Evolutionary conservation across 352 stramenopile species (phyloP).

Genomic region (Globisporangium polare): DNA sequence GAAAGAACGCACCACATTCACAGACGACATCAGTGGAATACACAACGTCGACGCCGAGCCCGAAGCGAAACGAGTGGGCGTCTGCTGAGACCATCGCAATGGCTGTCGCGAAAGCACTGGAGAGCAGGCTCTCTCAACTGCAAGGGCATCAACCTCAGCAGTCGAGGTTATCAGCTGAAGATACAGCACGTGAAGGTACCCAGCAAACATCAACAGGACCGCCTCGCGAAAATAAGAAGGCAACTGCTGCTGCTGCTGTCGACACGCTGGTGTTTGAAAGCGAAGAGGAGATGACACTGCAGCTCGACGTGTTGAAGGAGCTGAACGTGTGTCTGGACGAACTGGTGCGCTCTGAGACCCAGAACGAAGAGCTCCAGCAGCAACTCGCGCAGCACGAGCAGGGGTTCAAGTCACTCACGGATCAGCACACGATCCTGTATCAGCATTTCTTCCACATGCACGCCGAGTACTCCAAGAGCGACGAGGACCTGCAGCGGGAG

Average conservation of each 20-base stretch:
- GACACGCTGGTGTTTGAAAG: slow-evolving; percentile 45
- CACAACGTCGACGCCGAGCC: neutral
- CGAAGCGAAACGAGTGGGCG: slow-evolving; percentile 5
- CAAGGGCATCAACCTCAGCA: slow-evolving; percentile 4
- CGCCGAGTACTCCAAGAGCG: slow-evolving; percentile 33
- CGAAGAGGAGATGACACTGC: slow-evolving; percentile 49
- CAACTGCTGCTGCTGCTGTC: neutral
- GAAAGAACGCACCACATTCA: neutral
- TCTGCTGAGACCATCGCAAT: slow-evolving; percentile 35
- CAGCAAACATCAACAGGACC: neutral
- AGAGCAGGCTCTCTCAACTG: slow-evolving; percentile 26
- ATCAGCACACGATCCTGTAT: slow-evolving; percentile 73
- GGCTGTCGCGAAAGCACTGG: slow-evolving; percentile 35
- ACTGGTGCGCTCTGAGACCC: slow-evolving; percentile 35
- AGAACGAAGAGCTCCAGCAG: slow-evolving; percentile 43
- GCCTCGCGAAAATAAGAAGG: neutral
- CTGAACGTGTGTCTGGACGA: slow-evolving; percentile 72
- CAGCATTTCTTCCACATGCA: slow-evolving; percentile 70
- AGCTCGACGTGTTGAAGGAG: slow-evolving; percentile 60
- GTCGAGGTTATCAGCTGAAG: neutral
- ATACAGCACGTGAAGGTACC: neutral
- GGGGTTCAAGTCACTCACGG: slow-evolving; percentile 52
- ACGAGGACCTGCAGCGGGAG: slow-evolving; percentile 32
- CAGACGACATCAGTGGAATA: neutral
- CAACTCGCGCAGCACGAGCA: slow-evolving; percentile 48